Base-by-base conservation (phyloP, 2,329 filamentous ascomycete species). In the Fusarium circinatum region DNA sequence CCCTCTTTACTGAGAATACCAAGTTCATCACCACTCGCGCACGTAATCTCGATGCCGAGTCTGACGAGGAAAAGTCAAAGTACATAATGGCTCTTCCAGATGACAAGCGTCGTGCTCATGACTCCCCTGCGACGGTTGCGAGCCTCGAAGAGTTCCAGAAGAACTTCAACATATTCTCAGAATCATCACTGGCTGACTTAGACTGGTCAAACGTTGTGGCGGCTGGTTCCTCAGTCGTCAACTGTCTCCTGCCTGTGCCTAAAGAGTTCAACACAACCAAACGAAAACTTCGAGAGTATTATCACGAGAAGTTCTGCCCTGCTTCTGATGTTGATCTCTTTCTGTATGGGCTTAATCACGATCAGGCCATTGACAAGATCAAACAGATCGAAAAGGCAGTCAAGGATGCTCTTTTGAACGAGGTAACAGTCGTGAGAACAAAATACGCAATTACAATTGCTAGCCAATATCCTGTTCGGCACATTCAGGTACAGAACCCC, bases 311-410 rank as follows among this genome's bases (percentile, higher is more conserved):
- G 69, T 89, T 96, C 71, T 93, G 93, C 17, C 94, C 94, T 1
- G 94, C 94, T 3, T 96, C 93, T 8, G 94, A 97, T 80, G 93
- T 97, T 15, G 94, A 97, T 80, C 86, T 97, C 6, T 97, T 97
- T 79, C 83, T 97, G 36, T 96, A 96, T 77, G 94, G 92, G 0
- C 86, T 97, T 70, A 91, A 87, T 14, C 93, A 96, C 76, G 89
- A 94, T 54, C 85, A 95, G 79, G 94, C 93, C 2, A 85, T 95
- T 24, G 90, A 94, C 78, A 96, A 97, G 85, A 96, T 97, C 82
- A 92, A 92, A 79, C 86, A 94, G 74, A 96, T 97, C 68, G 94
- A 97, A 80, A 83, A 86, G 28, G 87, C 86, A n/a, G 88, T 97
- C 74, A 90, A 90, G 49, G 92, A 96, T 82, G 90, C 92, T 8